Base-by-base conservation (phyloP, 2,329 filamentous ascomycete genomes). In the Graphilbum sp. region DNA sequence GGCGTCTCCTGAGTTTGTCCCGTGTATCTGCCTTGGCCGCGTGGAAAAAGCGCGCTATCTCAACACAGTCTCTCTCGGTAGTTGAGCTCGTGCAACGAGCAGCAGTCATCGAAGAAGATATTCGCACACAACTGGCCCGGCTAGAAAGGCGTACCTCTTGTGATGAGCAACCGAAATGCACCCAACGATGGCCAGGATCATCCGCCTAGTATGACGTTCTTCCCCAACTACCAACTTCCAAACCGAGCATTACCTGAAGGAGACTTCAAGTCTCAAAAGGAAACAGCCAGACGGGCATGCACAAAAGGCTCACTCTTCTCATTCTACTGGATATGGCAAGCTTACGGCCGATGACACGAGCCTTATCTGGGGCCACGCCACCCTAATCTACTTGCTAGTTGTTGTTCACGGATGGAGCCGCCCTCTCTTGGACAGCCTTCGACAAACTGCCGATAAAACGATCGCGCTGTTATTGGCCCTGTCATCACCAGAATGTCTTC, bases 1-100 rank as follows among this genome's bases (percentile, higher is more conserved):
- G 69, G 67, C 63, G 64, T 1, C 46, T 77, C 34, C 53, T 67
- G 34, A 54, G 63, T n/a, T 61, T 79, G 32, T 65, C 63, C 12
- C 62, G 71, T 17, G 64, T 72, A 34, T 58, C 70, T 13, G 51
- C 59, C 1, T 57, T 79, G 7, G 62, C 70, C 37, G 58, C 63
- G 1, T 73, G 67, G 64, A 77, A 75, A 52, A 63, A 63, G 45
- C 52, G 61, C 18, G 59, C 60, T 43, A 61, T 57, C 35, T 49
- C 50, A 34, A 46, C 50, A 5, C 63, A 64, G 5, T 58, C 56
- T 0, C 53, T 74, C 2, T 64, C 64, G 11, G 53, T 60, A 37
- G 48, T 52, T 4, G 59, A 69, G 39, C 56, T 73, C 5, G 53
- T 67, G 10, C 48, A 52, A 4, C 63, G 65, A 15, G 66, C 61